Percentiles rank a stretch among this genome's conserved stretches.
These are phyloP conservation scores for Magnolia officinalis DNA, from an alignment of 164 flowering plant genomes.

Conservation along the genomic window DNA sequence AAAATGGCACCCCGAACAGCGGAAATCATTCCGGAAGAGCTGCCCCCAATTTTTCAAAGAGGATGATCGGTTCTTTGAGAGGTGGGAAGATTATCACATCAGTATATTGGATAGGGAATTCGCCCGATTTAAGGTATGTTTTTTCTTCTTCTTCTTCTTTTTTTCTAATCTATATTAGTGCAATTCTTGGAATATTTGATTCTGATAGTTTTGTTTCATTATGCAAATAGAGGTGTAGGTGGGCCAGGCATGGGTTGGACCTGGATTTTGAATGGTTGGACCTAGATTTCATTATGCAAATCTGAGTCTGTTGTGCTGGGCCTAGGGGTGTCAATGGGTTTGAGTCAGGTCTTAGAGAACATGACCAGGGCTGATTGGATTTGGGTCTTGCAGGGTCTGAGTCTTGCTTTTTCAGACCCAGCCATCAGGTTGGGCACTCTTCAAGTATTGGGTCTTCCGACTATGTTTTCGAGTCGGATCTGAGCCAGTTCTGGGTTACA, in stretches of 20 bases:
- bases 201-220: background rate
- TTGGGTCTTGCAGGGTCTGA: no score
- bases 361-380: no score
- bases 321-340: no score
- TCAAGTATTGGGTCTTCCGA: no score
- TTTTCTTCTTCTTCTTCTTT: background rate
- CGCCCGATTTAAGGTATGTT: constrained; percentile 58
- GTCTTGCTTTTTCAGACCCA: no score
- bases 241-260: background rate
- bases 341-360: no score
- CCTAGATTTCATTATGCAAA: no score
- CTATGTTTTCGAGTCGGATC: no score
- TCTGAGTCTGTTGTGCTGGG: no score
- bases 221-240: background rate
- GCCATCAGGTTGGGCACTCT: no score
- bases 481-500: no score
- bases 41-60: constrained; percentile 37
- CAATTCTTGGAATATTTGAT: background rate
- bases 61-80: constrained; percentile 61
- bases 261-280: no score
- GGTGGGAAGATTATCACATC: constrained; percentile 45
- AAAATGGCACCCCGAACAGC: constrained; percentile 54
- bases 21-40: constrained; percentile 46
- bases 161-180: background rate
- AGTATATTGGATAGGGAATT: constrained; percentile 54